Evolutionary conservation across 2,329 filamentous ascomycete genomes (phyloP).

Genomic region (Scytalidium lignicola): DNA sequence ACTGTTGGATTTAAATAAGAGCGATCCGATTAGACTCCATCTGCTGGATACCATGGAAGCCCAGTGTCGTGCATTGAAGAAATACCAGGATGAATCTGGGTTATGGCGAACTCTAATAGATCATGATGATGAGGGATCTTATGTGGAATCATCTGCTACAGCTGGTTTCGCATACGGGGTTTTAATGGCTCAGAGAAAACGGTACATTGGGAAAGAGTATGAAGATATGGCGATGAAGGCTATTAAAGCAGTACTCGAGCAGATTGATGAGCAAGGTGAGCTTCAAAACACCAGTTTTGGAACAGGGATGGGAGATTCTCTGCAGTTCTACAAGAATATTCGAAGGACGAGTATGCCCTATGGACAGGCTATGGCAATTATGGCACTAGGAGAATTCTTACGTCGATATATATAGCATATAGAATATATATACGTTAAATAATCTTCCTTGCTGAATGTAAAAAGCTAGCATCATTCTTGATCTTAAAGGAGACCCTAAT

Average conservation of each 20-base stretch:
- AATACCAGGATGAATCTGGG: slow-evolving; percentile 56
- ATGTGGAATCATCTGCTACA: slow-evolving; percentile 71
- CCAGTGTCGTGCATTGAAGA: slow-evolving; percentile 60
- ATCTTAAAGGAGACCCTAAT: no score
- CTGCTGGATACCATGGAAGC: slow-evolving; percentile 60
- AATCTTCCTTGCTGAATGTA: no score
- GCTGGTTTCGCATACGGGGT: slow-evolving; percentile 79
- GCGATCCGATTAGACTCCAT: slow-evolving; percentile 55
- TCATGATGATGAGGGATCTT: slow-evolving; percentile 61
- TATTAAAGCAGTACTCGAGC: slow-evolving; percentile 59
- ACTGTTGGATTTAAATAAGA: slow-evolving; percentile 54
- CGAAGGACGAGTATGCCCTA: slow-evolving; percentile 77
- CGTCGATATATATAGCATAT: not conserved
- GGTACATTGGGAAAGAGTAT: slow-evolving; percentile 61
- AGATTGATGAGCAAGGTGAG: slow-evolving; percentile 64
- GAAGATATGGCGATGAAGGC: slow-evolving; percentile 58
- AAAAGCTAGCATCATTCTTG: no score
- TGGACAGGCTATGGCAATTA: slow-evolving; percentile 79
- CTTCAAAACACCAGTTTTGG: slow-evolving; percentile 72
- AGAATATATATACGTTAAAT: not conserved
- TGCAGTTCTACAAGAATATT: slow-evolving; percentile 76
- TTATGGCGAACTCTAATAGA: slow-evolving; percentile 74
- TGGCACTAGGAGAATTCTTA: slow-evolving; percentile 71
- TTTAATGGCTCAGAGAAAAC: slow-evolving; percentile 65
- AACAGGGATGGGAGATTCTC: slow-evolving; percentile 67